Percentiles rank a stretch among this genome's conserved stretches.
phyloP scores from a whole-genome alignment of 1,284 basidiomycete genomes.

The Ustilago hordei region DNA sequence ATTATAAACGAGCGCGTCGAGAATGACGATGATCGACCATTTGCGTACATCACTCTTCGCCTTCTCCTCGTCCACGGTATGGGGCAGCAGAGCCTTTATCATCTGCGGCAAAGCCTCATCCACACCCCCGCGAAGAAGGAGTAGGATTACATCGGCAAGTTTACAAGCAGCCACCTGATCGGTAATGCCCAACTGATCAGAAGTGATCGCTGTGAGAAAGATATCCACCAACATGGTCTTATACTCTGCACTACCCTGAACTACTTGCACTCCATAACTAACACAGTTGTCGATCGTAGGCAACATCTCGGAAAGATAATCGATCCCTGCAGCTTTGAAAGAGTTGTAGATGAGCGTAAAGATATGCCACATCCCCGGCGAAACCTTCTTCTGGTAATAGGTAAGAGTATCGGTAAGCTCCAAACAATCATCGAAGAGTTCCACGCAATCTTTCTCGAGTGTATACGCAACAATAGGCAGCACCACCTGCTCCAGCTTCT shows the following conservation, averaged over 20 bases:
- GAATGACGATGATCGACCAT: constrained; percentile 82
- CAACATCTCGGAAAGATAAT: constrained; percentile 86
- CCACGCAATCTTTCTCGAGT: constrained; percentile 71
- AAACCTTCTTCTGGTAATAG: constrained; percentile 82
- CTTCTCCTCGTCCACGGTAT: constrained; percentile 63
- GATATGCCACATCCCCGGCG: constrained; percentile 85
- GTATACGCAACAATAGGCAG: constrained; percentile 83
- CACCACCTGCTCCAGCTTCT: constrained; percentile 83
- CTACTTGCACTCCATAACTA: constrained; percentile 82
- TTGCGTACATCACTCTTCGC: constrained; percentile 78
- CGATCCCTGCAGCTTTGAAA: constrained; percentile 86
- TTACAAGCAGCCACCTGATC: constrained; percentile 86
- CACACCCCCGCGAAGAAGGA: constrained; percentile 81
- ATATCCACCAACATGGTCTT: constrained; percentile 85
- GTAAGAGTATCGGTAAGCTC: constrained; percentile 87
- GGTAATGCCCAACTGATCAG: constrained; percentile 76
- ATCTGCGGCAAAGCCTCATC: constrained; percentile 69
- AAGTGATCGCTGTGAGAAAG: constrained; percentile 81
- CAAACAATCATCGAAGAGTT: constrained; percentile 88
- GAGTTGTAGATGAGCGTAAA: constrained; percentile 84
- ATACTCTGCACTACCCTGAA: constrained; percentile 81
- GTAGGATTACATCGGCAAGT: constrained; percentile 82
- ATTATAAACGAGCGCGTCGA: constrained; percentile 88
- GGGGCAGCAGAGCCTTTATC: constrained; percentile 52
- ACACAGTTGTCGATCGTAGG: constrained; percentile 90